These are phyloP conservation scores for Nicotiana sylvestris DNA, from an alignment of 257 asterid genomes.

Conservation along the genomic window DNA sequence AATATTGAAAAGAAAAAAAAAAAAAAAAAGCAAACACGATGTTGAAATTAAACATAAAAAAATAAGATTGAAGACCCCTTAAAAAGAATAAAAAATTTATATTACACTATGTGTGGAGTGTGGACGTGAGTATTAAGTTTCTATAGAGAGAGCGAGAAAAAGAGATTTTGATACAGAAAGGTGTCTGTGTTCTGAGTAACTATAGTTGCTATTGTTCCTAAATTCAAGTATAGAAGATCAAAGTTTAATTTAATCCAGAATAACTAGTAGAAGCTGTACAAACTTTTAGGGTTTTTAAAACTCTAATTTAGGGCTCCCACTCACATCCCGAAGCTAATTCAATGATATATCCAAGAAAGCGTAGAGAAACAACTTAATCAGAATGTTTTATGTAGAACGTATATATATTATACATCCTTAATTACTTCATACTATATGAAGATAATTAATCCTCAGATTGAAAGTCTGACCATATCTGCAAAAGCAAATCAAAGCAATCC, in stretches of 20 bases:
- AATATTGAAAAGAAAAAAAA: slow-evolving; percentile 14
- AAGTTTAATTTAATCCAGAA: not conserved
- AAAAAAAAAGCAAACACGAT: slow-evolving; percentile 27
- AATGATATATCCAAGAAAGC: not conserved
- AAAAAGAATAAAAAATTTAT: not conserved
- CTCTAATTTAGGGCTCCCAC: not conserved
- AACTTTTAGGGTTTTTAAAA: not conserved
- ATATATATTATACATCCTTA: not conserved
- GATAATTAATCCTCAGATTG: not conserved
- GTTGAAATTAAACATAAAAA: not conserved
- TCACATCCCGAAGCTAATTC: not conserved
- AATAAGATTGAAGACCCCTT: slow-evolving; percentile 14
- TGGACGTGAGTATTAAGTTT: no score
- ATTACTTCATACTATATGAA: not conserved
- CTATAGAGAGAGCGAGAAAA: no score
- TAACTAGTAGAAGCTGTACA: not conserved
- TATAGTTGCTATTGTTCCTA: not conserved
- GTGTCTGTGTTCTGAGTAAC: no score
- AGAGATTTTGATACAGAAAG: no score
- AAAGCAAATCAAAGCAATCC: not conserved
- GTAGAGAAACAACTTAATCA: not conserved
- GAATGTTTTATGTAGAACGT: not conserved
- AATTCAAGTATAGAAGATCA: not conserved
- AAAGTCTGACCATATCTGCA: not conserved
- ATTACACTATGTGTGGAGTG: not conserved